Base-by-base conservation (phyloP, 2,329 filamentous ascomycete species). In the Sclerotinia nivalis region DNA sequence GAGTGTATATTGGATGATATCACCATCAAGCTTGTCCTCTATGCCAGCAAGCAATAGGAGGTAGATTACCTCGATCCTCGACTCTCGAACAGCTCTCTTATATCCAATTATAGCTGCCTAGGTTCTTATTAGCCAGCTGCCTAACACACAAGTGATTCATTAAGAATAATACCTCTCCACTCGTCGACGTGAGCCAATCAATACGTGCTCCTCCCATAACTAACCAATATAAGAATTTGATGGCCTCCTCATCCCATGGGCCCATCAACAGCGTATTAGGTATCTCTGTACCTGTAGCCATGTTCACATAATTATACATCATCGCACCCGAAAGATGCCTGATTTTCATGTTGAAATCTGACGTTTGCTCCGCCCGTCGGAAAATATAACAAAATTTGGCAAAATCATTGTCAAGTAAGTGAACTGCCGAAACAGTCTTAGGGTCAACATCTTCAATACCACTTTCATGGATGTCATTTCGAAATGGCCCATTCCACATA, bases 181-280 rank as follows among this genome's bases (percentile, higher is more conserved):
- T 73, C 7, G 74, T 78, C 5, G 76, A 76, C 4, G 60, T 72
- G 10, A 72, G 31, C 72, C 73, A 77, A 49, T 76, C 71, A 56
- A 79, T 72, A 45, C 45, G 52, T 28, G 74, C 77, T 40, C 76
- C 74, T 45, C 73, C 74, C 49, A 73, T 75, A 15, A 74, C 70
- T 13, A 78, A 61, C 75, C 77, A 78, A 66, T 74, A 79, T 13
- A 79, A 71, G 68, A 73, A 69, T 43, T 69, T 71, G 9, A 76
- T 61, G 47, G 71, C 70, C 0, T 74, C 73, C 40, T 78, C 73
- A 20, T 71, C 69, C 77, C 77, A 79, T 13, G 77, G 77, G 15
- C 77, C 76, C 12, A 69, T 65, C 10, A 79, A 73, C n/a, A 79
- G 71, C 40, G 71, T 74, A 28, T 74, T 58, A 2, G 77, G 78